Conservation (phyloP, 176 grass and related monocot species). For the Oryza officinalis region DNA sequence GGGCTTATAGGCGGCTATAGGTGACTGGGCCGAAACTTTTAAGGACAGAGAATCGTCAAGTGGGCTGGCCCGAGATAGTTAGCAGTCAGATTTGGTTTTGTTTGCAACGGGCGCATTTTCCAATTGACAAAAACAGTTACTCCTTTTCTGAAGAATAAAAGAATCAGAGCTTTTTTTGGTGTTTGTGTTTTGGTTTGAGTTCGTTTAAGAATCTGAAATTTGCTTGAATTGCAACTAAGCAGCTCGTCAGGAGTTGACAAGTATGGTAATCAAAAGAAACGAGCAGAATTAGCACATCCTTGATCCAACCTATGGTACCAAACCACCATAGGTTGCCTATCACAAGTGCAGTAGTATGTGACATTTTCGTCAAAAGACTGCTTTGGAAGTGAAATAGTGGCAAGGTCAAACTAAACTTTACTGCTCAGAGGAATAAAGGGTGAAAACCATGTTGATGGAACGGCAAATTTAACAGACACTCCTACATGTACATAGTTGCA, state of each 20-base stretch:
- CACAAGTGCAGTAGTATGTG: not conserved
- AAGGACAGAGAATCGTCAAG: too few relatives aligned
- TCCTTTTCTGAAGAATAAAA: too few relatives aligned
- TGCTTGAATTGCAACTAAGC: not conserved
- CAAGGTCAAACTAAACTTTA: not conserved
- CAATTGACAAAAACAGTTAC: too few relatives aligned
- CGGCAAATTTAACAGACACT: slow-evolving; percentile 22
- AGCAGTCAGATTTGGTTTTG: too few relatives aligned
- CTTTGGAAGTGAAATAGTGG: not conserved
- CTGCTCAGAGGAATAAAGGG: not conserved
- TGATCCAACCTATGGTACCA: not conserved
- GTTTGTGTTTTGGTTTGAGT: not conserved
- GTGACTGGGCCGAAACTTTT: too few relatives aligned
- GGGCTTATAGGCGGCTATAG: too few relatives aligned
- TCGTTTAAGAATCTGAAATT: not conserved
- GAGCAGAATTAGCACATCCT: not conserved
- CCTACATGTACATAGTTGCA: not conserved
- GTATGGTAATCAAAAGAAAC: not conserved
- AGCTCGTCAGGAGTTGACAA: not conserved
- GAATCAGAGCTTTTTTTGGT: not conserved
- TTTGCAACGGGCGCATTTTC: too few relatives aligned
- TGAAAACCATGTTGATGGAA: not conserved
- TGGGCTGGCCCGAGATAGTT: too few relatives aligned
- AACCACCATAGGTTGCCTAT: too few relatives aligned
- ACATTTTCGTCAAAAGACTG: not conserved